phyloP scores from a whole-genome alignment of 768 basidiomycete species.

The Leccinum pellstonianum region DNA sequence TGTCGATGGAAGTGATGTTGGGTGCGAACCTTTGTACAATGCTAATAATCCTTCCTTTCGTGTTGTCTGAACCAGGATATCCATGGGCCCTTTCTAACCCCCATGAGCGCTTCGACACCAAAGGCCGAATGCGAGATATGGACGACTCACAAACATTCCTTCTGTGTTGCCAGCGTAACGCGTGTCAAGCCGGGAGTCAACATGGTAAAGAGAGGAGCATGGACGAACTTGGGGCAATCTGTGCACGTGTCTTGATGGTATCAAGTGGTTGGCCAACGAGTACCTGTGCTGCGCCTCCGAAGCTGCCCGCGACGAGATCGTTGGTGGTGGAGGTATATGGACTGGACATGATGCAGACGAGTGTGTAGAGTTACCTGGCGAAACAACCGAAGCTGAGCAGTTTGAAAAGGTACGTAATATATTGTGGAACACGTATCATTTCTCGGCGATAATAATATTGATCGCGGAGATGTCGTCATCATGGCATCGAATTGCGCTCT shows the following conservation, averaged over 20 bases:
- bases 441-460: background rate
- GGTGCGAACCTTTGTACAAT: constrained; percentile 80
- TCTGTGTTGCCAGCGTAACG: constrained; percentile 39
- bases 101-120: background rate
- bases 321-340: constrained; percentile 59
- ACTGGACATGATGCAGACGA: constrained; percentile 15
- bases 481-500: background rate
- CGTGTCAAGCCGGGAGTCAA: background rate
- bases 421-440: background rate
- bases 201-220: constrained; percentile 4
- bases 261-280: constrained; percentile 92
- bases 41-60: constrained; percentile 89
- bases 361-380: background rate
- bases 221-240: constrained; percentile 76
- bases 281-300: constrained; percentile 93
- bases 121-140: background rate
- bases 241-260: constrained; percentile 85
- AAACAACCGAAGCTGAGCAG: background rate
- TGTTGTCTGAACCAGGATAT: constrained; percentile 80
- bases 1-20: background rate
- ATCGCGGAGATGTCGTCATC: constrained; percentile 3
- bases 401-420: background rate
- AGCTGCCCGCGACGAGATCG: constrained; percentile 83
- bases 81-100: constrained; percentile 85
- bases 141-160: constrained; percentile 85